Percentiles rank a stretch among this genome's conserved stretches.
phyloP scores from a whole-genome alignment of 1,284 basidiomycete genomes.

The Chondrostereum purpureum region DNA sequence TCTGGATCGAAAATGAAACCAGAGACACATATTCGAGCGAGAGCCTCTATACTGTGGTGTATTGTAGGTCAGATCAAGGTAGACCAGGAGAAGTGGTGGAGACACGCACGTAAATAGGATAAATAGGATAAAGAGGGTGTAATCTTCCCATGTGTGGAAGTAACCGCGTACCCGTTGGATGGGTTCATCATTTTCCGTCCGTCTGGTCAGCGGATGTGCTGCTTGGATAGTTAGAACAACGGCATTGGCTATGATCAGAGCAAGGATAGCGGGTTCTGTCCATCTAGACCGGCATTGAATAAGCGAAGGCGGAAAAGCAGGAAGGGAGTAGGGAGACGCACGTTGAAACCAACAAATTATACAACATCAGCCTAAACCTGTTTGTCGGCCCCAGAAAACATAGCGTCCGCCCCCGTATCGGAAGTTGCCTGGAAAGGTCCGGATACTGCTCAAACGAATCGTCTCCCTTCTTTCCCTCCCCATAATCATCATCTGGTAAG shows the following conservation, averaged over 20 bases:
- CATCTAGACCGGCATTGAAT: constrained; percentile 42
- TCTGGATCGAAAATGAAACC: constrained; percentile 91
- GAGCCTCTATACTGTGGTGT: constrained; percentile 66
- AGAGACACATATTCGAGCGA: constrained; percentile 86
- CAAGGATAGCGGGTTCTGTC: constrained; percentile 83
- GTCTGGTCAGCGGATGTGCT: constrained; percentile 44
- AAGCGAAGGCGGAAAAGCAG: constrained; percentile 5
- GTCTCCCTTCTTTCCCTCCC: constrained; percentile 18
- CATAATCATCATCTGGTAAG: constrained; percentile 43
- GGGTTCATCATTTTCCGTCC: constrained; percentile 36
- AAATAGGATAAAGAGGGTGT: constrained; percentile 78
- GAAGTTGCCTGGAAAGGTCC: constrained; percentile 39
- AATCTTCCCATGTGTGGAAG: constrained; percentile 87
- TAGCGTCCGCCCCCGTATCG: constrained; percentile 76
- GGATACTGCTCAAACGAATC: constrained; percentile 32
- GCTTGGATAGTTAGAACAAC: constrained; percentile 82
- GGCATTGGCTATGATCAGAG: constrained; percentile 82
- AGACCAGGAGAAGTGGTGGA: constrained; percentile 5
- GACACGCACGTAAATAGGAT: constrained; percentile 76
- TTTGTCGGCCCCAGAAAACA: constrained; percentile 72
- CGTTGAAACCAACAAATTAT: constrained; percentile 64
- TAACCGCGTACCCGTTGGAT: constrained; percentile 55
- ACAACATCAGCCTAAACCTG: constrained; percentile 55
- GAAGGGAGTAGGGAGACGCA: constrained; percentile 27
- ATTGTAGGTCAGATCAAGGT: constrained; percentile 10